These are phyloP conservation scores for Aphanomyces cochlioides DNA, from an alignment of 352 stramenopile species.

Conservation along the genomic window DNA sequence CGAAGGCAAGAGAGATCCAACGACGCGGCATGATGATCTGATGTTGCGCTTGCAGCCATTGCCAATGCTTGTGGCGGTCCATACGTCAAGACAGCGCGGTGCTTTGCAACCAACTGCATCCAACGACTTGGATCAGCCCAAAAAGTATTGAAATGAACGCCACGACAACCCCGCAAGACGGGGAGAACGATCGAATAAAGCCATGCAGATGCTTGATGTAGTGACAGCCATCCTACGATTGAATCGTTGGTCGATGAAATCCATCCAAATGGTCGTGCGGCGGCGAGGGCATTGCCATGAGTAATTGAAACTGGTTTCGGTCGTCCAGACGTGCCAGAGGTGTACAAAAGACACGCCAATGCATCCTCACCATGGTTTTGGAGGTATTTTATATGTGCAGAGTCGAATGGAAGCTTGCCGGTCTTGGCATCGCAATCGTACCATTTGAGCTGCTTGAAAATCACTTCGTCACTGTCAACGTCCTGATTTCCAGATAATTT, in stretches of 20 bases:
- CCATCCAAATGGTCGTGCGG: neutral
- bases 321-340: slow-evolving; percentile 5
- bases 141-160: neutral
- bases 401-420: no score
- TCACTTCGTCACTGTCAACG: neutral
- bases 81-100: neutral
- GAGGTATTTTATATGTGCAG: neutral
- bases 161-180: neutral
- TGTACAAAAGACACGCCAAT: slow-evolving; percentile 14
- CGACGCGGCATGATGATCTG: no score
- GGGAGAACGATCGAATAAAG: neutral
- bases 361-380: neutral
- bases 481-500: slow-evolving; percentile 4
- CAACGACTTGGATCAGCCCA: neutral
- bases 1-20: no score
- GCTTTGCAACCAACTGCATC: neutral
- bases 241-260: neutral
- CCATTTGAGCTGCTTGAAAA: neutral
- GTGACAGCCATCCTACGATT: neutral
- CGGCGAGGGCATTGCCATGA: slow-evolving; percentile 7
- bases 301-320: neutral
- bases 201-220: neutral
- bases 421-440: neutral
- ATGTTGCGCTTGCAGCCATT: no score
- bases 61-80: no score